phyloP scores from a whole-genome alignment of 208 protist genomes.

The Balamuthia mandrillaris region DNA sequence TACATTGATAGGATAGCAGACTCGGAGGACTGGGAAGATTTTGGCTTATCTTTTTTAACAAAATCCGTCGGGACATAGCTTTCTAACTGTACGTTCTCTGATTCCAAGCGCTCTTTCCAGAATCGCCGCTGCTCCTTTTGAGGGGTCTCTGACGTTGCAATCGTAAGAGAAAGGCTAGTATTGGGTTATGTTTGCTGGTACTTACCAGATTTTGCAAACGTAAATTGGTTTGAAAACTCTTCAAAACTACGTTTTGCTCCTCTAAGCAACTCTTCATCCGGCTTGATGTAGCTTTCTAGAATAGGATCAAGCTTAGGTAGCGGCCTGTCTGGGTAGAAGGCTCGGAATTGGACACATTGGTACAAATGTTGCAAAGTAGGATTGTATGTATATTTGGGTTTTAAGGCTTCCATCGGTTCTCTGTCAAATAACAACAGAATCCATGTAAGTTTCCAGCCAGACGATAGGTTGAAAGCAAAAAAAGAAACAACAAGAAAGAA shows the following conservation, averaged over 20 bases:
- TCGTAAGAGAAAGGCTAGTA: too few relatives aligned
- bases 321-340: constrained; percentile 31
- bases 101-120: background rate
- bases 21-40: too few relatives aligned
- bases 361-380: constrained; percentile 82
- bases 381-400: constrained; percentile 79
- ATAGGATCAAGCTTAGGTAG: constrained; percentile 42
- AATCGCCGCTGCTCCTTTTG: background rate
- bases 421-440: background rate
- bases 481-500: background rate
- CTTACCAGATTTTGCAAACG: too few relatives aligned
- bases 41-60: too few relatives aligned
- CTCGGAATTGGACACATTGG: constrained; percentile 64
- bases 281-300: constrained; percentile 13
- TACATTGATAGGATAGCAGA: too few relatives aligned
- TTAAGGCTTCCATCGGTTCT: constrained; percentile 63
- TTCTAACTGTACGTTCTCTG: background rate
- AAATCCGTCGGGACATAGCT: too few relatives aligned
- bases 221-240: constrained; percentile 17
- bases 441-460: background rate
- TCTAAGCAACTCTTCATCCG: constrained; percentile 18
- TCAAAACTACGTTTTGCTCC: background rate
- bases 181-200: too few relatives aligned
- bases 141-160: background rate
- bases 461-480: background rate